A percentile compares a stretch with the other conserved stretches of the same genome.
Conservation (phyloP, 164 flowering plant genomes). For the grape (Vitis vinifera) region DNA sequence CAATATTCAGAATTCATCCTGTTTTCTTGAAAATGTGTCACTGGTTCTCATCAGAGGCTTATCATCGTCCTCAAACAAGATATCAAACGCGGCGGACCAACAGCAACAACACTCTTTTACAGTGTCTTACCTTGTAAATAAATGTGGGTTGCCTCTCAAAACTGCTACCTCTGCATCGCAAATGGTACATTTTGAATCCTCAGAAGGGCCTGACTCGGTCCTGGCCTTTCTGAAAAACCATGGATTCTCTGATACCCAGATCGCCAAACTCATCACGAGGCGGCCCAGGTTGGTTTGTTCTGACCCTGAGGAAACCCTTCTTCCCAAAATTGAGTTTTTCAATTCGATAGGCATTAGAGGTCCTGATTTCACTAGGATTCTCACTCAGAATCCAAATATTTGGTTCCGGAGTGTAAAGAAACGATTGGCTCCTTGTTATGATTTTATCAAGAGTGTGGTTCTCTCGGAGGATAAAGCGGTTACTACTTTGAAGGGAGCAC, state of each 20-base stretch:
- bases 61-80: not conserved
- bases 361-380: not conserved
- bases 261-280: not conserved
- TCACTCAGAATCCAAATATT: not conserved
- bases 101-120: not conserved
- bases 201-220: slow-evolving; percentile 3
- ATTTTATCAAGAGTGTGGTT: slow-evolving; percentile 1
- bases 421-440: not conserved
- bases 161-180: not conserved
- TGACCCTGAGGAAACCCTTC: slow-evolving; percentile 6
- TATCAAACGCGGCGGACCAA: not conserved
- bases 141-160: slow-evolving; percentile 12
- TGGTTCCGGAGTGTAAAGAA: not conserved
- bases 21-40: not conserved
- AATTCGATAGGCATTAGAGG: slow-evolving; percentile 1
- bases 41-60: not conserved
- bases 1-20: too few relatives aligned
- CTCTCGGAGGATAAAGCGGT: not conserved
- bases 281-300: not conserved
- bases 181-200: not conserved
- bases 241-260: slow-evolving; percentile 5
- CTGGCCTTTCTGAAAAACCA: slow-evolving; percentile 4
- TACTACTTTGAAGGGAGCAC: not conserved
- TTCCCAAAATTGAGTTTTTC: slow-evolving; percentile 12
- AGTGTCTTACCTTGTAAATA: slow-evolving; percentile 6